These are phyloP conservation scores for Diaporthe capsici DNA, from an alignment of 2,329 filamentous ascomycete species.

Conservation along the genomic window DNA sequence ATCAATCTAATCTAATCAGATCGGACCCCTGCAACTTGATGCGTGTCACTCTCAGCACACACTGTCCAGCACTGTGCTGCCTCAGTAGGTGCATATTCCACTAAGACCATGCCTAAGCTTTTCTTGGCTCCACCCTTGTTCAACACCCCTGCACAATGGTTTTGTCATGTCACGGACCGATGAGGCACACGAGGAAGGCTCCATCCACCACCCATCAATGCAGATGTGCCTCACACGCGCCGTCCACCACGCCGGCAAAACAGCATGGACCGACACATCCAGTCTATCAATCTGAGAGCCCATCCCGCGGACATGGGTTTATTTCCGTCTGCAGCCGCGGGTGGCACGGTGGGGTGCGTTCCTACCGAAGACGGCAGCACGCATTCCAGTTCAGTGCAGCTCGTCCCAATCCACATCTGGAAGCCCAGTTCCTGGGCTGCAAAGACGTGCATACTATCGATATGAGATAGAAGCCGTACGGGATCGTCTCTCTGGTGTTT, in stretches of 20 bases:
- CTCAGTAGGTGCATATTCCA: background rate
- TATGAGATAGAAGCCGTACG: background rate
- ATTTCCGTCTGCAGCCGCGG: background rate
- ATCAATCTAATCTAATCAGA: conserved; percentile 40
- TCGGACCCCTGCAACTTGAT: background rate
- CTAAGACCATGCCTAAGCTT: background rate
- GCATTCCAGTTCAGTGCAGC: background rate
- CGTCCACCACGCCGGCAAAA: no score
- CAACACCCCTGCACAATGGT: background rate
- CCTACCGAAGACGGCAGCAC: conserved; percentile 19
- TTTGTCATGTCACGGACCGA: conserved; percentile 8
- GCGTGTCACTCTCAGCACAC: background rate
- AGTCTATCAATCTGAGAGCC: background rate
- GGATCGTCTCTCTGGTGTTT: background rate
- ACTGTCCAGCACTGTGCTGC: background rate
- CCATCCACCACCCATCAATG: background rate
- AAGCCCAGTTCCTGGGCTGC: background rate
- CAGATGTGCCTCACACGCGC: background rate
- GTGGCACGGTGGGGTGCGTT: background rate
- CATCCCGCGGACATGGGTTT: background rate
- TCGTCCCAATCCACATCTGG: background rate
- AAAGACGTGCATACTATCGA: conserved; percentile 1
- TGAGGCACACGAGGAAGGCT: background rate
- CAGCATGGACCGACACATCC: background rate
- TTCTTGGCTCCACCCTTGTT: background rate